Evolutionary conservation across 257 asterid genomes (phyloP).

Genomic region (Coffea eugenioides): DNA sequence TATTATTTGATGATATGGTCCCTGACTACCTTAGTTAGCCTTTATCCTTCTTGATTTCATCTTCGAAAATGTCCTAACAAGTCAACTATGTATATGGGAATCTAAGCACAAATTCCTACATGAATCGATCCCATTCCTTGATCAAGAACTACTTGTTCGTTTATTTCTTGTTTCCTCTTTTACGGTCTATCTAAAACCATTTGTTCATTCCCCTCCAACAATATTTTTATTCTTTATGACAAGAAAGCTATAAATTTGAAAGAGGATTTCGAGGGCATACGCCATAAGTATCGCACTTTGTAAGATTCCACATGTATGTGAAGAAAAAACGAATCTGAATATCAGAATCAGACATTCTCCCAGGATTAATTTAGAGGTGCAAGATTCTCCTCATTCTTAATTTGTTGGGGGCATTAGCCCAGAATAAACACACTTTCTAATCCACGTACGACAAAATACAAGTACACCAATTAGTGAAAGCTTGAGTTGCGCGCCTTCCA

Average conservation of each 20-base stretch:
- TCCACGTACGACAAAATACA: background rate
- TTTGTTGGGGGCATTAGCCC: background rate
- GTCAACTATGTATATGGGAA: background rate
- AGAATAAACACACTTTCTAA: background rate
- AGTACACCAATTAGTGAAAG: background rate
- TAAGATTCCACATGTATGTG: background rate
- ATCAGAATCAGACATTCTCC: conserved; percentile 2
- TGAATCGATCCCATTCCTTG: background rate
- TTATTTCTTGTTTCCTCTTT: no score
- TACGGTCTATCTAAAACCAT: no score
- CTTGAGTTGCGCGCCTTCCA: background rate
- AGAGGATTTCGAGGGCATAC: background rate
- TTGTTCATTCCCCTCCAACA: background rate
- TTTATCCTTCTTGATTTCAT: background rate
- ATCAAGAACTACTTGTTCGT: background rate
- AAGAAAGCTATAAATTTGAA: background rate
- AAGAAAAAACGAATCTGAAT: background rate
- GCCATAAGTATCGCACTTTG: background rate
- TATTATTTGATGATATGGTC: background rate
- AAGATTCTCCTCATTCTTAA: background rate
- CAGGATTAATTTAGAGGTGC: background rate
- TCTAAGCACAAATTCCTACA: background rate
- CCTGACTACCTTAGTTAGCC: background rate
- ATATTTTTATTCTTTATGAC: background rate
- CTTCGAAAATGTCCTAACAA: background rate